Percentiles rank a stretch among this genome's conserved stretches.
phyloP scores from a whole-genome alignment of 768 basidiomycete species.

The Podaxis sp. region DNA sequence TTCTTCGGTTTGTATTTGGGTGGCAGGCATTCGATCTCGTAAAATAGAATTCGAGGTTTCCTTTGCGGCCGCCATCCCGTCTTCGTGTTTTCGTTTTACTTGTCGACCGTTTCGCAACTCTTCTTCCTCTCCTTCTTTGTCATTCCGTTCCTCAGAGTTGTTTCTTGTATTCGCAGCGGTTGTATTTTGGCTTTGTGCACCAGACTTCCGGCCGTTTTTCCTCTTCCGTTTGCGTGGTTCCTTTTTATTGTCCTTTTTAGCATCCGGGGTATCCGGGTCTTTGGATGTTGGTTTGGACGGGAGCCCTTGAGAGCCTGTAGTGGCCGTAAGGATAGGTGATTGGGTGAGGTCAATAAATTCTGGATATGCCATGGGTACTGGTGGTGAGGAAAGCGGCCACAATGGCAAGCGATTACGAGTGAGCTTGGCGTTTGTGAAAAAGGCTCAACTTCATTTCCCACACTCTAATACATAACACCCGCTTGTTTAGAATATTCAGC shows the following conservation, averaged over 20 bases:
- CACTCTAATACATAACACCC: neutral
- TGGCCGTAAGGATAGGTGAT: constrained; percentile 3
- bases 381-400: neutral
- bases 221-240: constrained; percentile 17
- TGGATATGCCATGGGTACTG: neutral
- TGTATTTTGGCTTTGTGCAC: constrained; percentile 12
- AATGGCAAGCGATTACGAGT: neutral
- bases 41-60: neutral
- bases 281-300: neutral
- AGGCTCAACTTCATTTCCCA: neutral
- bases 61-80: neutral
- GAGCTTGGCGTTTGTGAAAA: neutral
- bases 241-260: constrained; percentile 10
- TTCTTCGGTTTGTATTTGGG: neutral
- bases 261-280: neutral
- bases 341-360: constrained; percentile 32
- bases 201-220: constrained; percentile 23
- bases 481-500: neutral
- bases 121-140: constrained; percentile 13
- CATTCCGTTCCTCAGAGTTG: constrained; percentile 13
- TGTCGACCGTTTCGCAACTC: neutral
- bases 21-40: neutral
- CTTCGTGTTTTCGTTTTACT: constrained; percentile 10
- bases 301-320: neutral
- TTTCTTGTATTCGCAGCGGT: constrained; percentile 17